These are phyloP conservation scores for Colletotrichum aenigma DNA, from an alignment of 2,329 filamentous ascomycete genomes.

Conservation along the genomic window DNA sequence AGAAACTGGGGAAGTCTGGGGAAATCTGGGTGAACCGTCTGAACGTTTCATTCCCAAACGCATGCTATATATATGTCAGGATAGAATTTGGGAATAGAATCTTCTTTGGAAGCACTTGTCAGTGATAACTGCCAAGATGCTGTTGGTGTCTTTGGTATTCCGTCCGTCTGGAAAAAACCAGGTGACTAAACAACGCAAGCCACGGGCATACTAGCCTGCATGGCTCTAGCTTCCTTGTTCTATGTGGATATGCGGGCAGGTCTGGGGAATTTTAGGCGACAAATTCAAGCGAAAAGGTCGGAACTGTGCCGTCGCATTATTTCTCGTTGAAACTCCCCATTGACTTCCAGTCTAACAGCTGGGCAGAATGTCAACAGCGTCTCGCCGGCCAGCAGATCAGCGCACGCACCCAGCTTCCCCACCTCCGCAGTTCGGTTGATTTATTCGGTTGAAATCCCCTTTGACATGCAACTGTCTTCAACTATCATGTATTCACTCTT, in stretches of 20 bases:
- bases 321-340: not conserved
- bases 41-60: not conserved
- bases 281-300: not conserved
- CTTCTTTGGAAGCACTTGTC: not conserved
- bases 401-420: not conserved
- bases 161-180: not conserved
- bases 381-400: not conserved
- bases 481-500: not conserved
- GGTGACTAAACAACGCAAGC: not conserved
- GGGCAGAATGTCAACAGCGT: not conserved
- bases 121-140: not conserved
- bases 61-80: not conserved
- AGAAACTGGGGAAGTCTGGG: not conserved
- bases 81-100: not conserved
- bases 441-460: not conserved
- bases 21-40: not conserved
- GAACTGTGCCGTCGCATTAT: not conserved
- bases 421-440: not conserved
- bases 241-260: not conserved
- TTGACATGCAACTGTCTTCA: not conserved
- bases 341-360: not conserved
- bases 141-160: not conserved
- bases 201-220: not conserved
- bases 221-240: not conserved
- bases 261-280: not conserved